Evolutionary conservation across 108 stramenopile species (phyloP).

Genomic region (Nannochloropsis gaditana): DNA sequence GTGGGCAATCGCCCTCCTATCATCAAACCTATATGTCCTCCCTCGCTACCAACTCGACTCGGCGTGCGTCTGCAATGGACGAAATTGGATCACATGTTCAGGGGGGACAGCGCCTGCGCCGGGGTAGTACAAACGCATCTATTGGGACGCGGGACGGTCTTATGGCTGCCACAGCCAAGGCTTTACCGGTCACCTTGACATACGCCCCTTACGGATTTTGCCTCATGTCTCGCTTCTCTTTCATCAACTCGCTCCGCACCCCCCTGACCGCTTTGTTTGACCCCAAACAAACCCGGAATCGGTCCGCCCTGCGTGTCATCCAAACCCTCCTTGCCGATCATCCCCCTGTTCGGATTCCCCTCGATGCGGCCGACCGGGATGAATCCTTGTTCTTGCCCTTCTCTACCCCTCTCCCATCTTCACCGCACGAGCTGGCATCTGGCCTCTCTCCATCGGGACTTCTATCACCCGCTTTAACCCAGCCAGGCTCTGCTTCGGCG

Average conservation of each 20-base stretch:
- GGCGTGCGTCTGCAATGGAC: not conserved
- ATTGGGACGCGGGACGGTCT: not conserved
- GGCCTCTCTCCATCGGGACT: not conserved
- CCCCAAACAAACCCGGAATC: not conserved
- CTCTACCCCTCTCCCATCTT: not conserved
- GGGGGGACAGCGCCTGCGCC: not conserved
- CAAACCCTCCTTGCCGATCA: not conserved
- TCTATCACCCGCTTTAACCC: not conserved
- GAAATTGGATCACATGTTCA: not conserved
- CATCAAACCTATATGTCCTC: not conserved
- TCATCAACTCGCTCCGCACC: not conserved
- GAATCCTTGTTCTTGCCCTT: not conserved
- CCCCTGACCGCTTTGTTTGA: not conserved
- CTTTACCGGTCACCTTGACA: not conserved
- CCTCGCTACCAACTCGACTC: not conserved
- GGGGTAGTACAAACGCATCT: not conserved
- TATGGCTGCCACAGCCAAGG: constrained; percentile 13
- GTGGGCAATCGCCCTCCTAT: not conserved
- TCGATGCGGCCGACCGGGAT: not conserved
- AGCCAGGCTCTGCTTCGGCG: not conserved
- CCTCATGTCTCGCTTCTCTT: not conserved
- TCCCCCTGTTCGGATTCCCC: not conserved
- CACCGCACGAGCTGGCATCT: not conserved
- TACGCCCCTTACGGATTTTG: not conserved
- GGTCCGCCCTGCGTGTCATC: not conserved